Evolutionary conservation across 495 filamentous ascomycete genomes (phyloP).

Genomic region (Cairneyella variabilis): DNA sequence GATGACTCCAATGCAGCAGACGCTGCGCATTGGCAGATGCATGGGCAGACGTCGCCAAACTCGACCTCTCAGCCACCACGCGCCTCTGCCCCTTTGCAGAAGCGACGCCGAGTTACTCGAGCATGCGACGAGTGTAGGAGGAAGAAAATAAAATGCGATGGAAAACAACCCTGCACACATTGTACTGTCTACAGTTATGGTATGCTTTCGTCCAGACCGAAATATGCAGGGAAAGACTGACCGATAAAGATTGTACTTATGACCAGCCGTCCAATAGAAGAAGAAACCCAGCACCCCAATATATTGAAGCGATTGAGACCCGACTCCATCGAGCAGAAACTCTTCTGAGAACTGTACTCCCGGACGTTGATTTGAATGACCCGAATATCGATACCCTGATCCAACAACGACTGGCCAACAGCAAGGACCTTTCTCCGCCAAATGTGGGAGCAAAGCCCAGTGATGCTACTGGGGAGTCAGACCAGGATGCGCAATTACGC

Average conservation of each 20-base stretch:
- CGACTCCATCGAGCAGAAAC: slow-evolving; percentile 81
- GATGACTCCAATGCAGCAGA: slow-evolving; percentile 17
- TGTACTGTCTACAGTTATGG: slow-evolving; percentile 98
- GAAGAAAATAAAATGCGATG: slow-evolving; percentile 94
- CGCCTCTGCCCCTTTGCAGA: slow-evolving; percentile 61
- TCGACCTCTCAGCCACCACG: slow-evolving; percentile 14
- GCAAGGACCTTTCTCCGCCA: background rate
- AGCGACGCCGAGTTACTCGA: slow-evolving; percentile 81
- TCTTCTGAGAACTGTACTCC: slow-evolving; percentile 73
- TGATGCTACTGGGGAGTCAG: slow-evolving; percentile 3
- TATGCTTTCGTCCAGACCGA: slow-evolving; percentile 40
- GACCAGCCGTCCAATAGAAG: slow-evolving; percentile 95
- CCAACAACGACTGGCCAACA: slow-evolving; percentile 41
- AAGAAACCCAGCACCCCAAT: slow-evolving; percentile 91
- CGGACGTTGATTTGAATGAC: slow-evolving; percentile 81
- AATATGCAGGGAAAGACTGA: no score
- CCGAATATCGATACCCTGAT: slow-evolving; percentile 70
- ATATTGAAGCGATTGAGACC: slow-evolving; percentile 86
- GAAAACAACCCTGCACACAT: slow-evolving; percentile 96
- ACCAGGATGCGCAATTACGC: slow-evolving; percentile 76
- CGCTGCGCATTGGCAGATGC: slow-evolving; percentile 18
- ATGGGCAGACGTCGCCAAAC: slow-evolving; percentile 14
- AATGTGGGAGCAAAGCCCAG: background rate
- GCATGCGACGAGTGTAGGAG: slow-evolving; percentile 95
- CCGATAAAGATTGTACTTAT: slow-evolving; percentile 81